Evolutionary conservation across 441 rosid genomes (phyloP).

Genomic region (Dalechampia spathulata): DNA sequence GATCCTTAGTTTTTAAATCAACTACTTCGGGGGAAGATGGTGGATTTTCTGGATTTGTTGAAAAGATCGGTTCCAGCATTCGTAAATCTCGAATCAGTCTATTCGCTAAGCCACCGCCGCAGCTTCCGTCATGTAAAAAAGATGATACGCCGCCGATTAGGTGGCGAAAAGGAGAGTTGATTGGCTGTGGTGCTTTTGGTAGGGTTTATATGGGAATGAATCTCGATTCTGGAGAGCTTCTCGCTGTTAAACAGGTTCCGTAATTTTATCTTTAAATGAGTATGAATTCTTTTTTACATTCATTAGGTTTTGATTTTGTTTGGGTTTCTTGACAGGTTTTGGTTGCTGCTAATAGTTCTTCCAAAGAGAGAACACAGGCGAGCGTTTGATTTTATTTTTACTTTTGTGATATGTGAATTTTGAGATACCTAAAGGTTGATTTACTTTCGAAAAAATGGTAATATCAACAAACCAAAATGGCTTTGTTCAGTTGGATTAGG

Average conservation of each 20-base stretch:
- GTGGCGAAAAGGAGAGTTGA: slow-evolving; percentile 95
- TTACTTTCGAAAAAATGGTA: too few relatives aligned
- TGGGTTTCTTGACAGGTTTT: slow-evolving; percentile 43
- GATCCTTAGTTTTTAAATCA: slow-evolving; percentile 73
- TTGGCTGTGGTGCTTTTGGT: slow-evolving; percentile 95
- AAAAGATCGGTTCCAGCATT: slow-evolving; percentile 73
- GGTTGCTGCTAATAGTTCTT: slow-evolving; percentile 73
- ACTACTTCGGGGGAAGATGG: slow-evolving; percentile 31
- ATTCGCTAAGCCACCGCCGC: slow-evolving; percentile 40
- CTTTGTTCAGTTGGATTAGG: neutral
- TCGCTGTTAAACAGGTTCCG: slow-evolving; percentile 98
- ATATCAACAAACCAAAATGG: too few relatives aligned
- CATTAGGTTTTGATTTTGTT: neutral
- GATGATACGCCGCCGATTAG: slow-evolving; percentile 65
- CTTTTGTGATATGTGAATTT: neutral
- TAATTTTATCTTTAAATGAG: neutral
- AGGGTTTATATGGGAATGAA: slow-evolving; percentile 99
- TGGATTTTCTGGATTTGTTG: slow-evolving; percentile 63
- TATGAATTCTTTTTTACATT: neutral
- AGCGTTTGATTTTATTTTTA: neutral
- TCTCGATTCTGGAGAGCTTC: slow-evolving; percentile 97
- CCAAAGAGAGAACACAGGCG: slow-evolving; percentile 95
- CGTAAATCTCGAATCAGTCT: slow-evolving; percentile 78
- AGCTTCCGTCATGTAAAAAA: slow-evolving; percentile 29
- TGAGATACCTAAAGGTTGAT: too few relatives aligned